These are phyloP conservation scores for Amanita exitialis DNA, from an alignment of 768 basidiomycete genomes.

Conservation along the genomic window DNA sequence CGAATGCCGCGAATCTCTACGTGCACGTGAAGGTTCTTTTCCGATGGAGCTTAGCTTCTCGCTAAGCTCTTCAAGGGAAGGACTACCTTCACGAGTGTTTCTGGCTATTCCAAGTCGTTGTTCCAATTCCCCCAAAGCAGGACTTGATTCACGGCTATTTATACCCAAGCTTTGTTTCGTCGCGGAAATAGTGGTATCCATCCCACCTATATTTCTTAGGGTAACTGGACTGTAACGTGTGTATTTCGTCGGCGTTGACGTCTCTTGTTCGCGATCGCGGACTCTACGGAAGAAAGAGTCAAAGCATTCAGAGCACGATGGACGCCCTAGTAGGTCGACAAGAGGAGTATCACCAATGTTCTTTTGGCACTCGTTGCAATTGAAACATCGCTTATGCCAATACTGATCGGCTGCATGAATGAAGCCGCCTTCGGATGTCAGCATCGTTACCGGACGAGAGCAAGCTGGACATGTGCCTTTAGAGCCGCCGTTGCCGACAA, in stretches of 20 bases:
- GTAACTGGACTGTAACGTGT: slow-evolving; percentile 21
- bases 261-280: slow-evolving; percentile 29
- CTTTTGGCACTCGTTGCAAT: slow-evolving; percentile 62
- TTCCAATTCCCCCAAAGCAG: slow-evolving; percentile 56
- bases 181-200: slow-evolving; percentile 22
- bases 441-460: slow-evolving; percentile 56
- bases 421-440: slow-evolving; percentile 72
- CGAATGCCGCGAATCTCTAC: slow-evolving; percentile 13
- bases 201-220: slow-evolving; percentile 33
- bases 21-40: slow-evolving; percentile 17
- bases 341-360: slow-evolving; percentile 66
- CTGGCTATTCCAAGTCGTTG: slow-evolving; percentile 47
- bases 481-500: slow-evolving; percentile 61
- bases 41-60: slow-evolving; percentile 31
- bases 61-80: slow-evolving; percentile 39
- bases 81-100: slow-evolving; percentile 40
- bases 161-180: slow-evolving; percentile 9
- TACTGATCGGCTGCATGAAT: slow-evolving; percentile 58
- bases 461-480: slow-evolving; percentile 67
- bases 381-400: slow-evolving; percentile 82
- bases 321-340: slow-evolving; percentile 76
- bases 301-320: slow-evolving; percentile 75
- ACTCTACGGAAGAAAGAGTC: slow-evolving; percentile 61
- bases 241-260: slow-evolving; percentile 15
- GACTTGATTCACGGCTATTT: slow-evolving; percentile 42